Conservation (phyloP, 2,329 filamentous ascomycete species). For the Dactylonectria estremocensis region DNA sequence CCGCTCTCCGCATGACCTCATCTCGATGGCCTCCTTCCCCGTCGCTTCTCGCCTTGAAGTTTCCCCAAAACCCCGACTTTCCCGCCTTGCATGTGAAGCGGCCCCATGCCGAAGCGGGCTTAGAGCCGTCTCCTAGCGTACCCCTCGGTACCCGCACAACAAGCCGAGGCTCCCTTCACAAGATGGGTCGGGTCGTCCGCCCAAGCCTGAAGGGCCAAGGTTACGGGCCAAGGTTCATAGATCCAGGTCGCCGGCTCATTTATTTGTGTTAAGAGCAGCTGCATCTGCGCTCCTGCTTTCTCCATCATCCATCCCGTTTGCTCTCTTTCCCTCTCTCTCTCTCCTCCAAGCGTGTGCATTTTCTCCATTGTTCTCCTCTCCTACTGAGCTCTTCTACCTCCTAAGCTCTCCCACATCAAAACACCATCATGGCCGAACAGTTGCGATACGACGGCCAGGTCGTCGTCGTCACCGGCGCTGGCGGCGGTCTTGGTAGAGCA, state of each 20-base stretch:
- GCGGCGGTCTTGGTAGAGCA: conserved; percentile 83
- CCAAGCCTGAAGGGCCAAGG: background rate
- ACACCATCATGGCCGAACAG: conserved; percentile 71
- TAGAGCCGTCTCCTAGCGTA: conserved; percentile 47
- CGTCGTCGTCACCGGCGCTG: conserved; percentile 86
- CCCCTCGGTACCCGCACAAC: conserved; percentile 50
- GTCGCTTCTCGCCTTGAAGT: background rate
- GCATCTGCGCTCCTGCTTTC: conserved; percentile 32
- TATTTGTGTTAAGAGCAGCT: conserved; percentile 48
- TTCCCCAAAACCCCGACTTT: conserved; percentile 27
- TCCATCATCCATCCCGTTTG: conserved; percentile 16
- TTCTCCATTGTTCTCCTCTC: conserved; percentile 11
- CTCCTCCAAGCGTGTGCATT: conserved; percentile 20
- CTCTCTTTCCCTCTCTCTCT: conserved; percentile 20
- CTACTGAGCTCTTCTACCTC: background rate
- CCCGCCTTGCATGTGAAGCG: conserved; percentile 50
- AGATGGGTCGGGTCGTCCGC: conserved; percentile 31
- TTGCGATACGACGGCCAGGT: conserved; percentile 89
- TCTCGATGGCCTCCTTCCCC: conserved; percentile 25
- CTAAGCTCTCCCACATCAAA: conserved; percentile 33
- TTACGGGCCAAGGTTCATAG: conserved; percentile 21
- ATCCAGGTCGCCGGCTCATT: conserved; percentile 36
- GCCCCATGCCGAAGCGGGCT: conserved; percentile 36
- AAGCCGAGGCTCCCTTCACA: conserved; percentile 51
- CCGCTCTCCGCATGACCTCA: conserved; percentile 50